Base-by-base conservation (phyloP, 768 basidiomycete genomes). In the Hydnomerulius pinastri region DNA sequence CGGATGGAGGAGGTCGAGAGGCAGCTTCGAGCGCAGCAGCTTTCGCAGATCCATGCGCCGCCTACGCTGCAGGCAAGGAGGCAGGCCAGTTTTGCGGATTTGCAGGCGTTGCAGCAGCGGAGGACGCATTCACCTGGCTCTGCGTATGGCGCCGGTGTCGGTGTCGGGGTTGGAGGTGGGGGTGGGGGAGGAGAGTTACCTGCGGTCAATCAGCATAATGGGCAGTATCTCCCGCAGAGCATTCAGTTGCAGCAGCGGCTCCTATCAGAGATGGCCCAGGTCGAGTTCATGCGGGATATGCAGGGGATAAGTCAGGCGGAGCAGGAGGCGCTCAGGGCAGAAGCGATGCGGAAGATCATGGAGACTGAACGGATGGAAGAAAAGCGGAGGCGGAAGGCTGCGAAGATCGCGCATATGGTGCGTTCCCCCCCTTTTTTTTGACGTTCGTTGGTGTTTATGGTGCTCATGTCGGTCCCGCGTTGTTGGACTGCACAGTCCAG, bases 351-450 rank as follows among this genome's bases (percentile, higher is more conserved):
- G 51, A 87, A 94, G 73, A 95, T 98, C 56, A 80, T 91, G 66
- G 91, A 92, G 67, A 86, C 95, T 0, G 95, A 95, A 68, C 81
- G 79, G 60, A 84, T 88, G 83, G 93, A 95, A 62, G 86, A 86
- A 68, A 90, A 84, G 62, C 79, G 93, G 37, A 80, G 90, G 51
- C 76, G 83, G 36, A 89, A 87, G 59, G 87, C 89, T 17, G 80
- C 81, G 32, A 96, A 96, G 70, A 92, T 96, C 56, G 86, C 88
- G 18, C 84, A 90, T 56, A 94, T 95, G 90, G 92, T 87, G 59
- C 41, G 75, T 70, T 17, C 4, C 27, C 7, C 33, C 29, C 32
- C 33, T 48, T 25, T n/a, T 25, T 4, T 43, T 41, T 33, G n/a
- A 24, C 20, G n/a, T 46, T 42, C 23, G 32, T 21, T 46, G 10